Percentiles rank a stretch among this genome's conserved stretches.
phyloP scores from a whole-genome alignment of 257 asterid genomes.

The Lycium barbarum region DNA sequence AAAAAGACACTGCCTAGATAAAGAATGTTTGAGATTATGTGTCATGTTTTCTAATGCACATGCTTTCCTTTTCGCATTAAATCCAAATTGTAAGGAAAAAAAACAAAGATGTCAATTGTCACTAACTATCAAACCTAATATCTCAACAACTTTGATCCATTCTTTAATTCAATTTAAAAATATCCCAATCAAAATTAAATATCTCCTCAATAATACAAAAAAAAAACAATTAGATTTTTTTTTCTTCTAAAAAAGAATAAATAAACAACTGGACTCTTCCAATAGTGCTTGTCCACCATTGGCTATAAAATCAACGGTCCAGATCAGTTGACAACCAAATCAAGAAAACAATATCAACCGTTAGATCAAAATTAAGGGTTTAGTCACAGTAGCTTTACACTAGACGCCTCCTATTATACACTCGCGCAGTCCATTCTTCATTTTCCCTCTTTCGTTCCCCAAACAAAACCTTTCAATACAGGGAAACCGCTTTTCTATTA shows the following conservation, averaged over 20 bases:
- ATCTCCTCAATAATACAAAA: background rate
- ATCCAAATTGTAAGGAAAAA: background rate
- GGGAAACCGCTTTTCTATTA: conserved; percentile 40
- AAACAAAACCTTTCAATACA: background rate
- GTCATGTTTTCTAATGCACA: background rate
- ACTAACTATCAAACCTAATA: conserved; percentile 23
- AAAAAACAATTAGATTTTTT: background rate
- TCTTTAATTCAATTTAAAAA: background rate
- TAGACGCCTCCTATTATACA: conserved; percentile 57
- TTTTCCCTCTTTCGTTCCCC: conserved; percentile 27
- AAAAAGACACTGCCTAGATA: background rate
- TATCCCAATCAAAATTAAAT: background rate
- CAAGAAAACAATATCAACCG: conserved; percentile 44
- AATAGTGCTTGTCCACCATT: conserved; percentile 11
- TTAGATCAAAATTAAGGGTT: conserved; percentile 59
- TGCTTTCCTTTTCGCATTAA: background rate
- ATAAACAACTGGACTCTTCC: background rate
- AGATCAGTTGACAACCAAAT: background rate
- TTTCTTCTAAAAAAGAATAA: background rate
- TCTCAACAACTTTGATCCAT: background rate
- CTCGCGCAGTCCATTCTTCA: conserved; percentile 6
- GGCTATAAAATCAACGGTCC: conserved; percentile 36
- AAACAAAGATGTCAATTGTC: background rate
- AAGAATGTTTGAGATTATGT: background rate
- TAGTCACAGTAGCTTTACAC: conserved; percentile 42